Percentiles rank a stretch among this genome's conserved stretches.
Evolutionary conservation across 352 stramenopile species (phyloP).

Genomic region (Phytopythium kandeliae): DNA sequence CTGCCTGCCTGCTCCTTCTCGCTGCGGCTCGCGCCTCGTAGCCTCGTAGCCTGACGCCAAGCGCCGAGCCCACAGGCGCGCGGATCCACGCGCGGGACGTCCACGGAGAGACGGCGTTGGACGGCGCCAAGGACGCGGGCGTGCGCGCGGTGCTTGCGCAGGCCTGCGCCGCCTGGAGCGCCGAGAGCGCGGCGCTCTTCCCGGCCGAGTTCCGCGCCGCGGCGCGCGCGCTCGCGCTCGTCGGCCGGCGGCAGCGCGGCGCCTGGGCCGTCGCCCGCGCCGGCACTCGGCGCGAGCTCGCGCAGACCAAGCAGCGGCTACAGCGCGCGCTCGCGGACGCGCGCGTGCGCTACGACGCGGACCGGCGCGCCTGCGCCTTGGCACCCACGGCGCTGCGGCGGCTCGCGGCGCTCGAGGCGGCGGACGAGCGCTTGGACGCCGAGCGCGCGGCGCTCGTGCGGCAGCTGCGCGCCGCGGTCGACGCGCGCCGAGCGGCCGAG

Average conservation of each 20-base stretch:
- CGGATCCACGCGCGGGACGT: slow-evolving; percentile 30
- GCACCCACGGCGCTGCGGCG: slow-evolving; percentile 35
- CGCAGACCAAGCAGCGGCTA: slow-evolving; percentile 19
- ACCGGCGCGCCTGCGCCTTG: slow-evolving; percentile 19
- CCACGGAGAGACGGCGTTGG: slow-evolving; percentile 41
- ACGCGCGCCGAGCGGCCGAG: slow-evolving; percentile 21
- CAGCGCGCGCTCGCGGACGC: slow-evolving; percentile 36
- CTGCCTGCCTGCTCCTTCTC: no score
- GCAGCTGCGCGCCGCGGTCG: slow-evolving; percentile 22
- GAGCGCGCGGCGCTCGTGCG: slow-evolving; percentile 22
- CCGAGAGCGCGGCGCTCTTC: slow-evolving; percentile 34
- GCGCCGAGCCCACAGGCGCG: slow-evolving; percentile 21
- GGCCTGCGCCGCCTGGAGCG: slow-evolving; percentile 31
- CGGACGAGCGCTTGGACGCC: slow-evolving; percentile 28
- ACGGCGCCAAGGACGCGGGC: slow-evolving; percentile 27
- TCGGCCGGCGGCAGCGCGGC: slow-evolving; percentile 30
- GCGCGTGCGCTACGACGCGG: slow-evolving; percentile 50
- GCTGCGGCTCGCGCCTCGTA: no score
- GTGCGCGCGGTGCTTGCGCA: slow-evolving; percentile 26
- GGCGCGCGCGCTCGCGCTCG: slow-evolving; percentile 25
- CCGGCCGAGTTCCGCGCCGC: slow-evolving; percentile 37
- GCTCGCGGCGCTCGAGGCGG: slow-evolving; percentile 24
- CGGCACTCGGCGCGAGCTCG: slow-evolving; percentile 22
- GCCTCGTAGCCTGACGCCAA: no score
- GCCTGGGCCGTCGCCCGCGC: slow-evolving; percentile 11